A percentile compares a stretch with the other conserved stretches of the same genome.
These are phyloP conservation scores for Sarcomyxa edulis DNA, from an alignment of 768 basidiomycete species.

Conservation along the genomic window DNA sequence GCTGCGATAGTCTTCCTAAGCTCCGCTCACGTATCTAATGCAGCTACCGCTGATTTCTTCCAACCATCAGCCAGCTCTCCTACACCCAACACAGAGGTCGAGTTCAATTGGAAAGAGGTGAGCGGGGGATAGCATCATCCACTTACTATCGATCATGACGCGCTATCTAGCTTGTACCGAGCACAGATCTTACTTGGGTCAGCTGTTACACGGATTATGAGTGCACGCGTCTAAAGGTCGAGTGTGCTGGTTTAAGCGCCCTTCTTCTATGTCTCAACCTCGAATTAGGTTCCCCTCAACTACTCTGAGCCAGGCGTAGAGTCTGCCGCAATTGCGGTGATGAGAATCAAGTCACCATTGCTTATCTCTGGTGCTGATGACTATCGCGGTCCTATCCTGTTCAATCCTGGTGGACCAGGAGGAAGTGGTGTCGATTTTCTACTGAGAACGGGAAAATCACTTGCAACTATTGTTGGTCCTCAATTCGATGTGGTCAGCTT, in stretches of 20 bases:
- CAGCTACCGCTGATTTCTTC: too few relatives aligned
- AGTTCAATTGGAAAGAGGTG: too few relatives aligned
- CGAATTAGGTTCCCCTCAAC: conserved; percentile 44
- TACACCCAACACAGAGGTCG: too few relatives aligned
- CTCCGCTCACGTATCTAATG: too few relatives aligned
- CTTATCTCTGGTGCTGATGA: conserved; percentile 13
- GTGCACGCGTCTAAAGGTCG: conserved; percentile 21
- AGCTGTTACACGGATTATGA: conserved; percentile 15
- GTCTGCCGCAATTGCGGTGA: conserved; percentile 35
- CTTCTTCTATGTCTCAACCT: too few relatives aligned
- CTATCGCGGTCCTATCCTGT: conserved; percentile 39
- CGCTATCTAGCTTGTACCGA: conserved; percentile 17
- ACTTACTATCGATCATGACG: too few relatives aligned
- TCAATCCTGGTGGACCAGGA: conserved; percentile 46
- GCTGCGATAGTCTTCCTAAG: too few relatives aligned
- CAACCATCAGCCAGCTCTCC: too few relatives aligned
- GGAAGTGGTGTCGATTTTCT: conserved; percentile 33
- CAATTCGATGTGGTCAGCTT: conserved; percentile 42
- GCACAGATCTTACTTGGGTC: conserved; percentile 19
- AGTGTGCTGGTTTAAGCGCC: neutral
- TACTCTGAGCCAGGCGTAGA: conserved; percentile 32
- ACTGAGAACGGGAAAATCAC: conserved; percentile 12
- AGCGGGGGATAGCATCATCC: too few relatives aligned
- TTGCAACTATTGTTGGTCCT: conserved; percentile 31
- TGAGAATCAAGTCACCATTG: conserved; percentile 30